Conservation (phyloP, 495 filamentous ascomycete genomes). For the Penicillium waksmanii region DNA sequence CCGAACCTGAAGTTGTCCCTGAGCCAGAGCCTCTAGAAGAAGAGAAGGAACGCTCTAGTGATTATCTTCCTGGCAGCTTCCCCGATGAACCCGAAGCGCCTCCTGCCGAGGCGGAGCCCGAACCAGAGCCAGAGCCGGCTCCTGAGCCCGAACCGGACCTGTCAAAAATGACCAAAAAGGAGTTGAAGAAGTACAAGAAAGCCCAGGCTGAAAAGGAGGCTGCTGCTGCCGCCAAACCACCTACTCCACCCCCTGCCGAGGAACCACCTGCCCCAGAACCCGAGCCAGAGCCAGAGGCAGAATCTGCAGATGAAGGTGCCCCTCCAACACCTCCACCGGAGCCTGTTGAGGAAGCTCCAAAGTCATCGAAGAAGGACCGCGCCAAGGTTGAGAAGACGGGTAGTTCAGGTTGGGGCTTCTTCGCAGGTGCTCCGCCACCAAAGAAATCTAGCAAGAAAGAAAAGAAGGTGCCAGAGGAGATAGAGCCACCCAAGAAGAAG, state of each 20-base stretch:
- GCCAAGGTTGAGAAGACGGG: conserved; percentile 55
- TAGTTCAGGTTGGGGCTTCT: conserved; percentile 62
- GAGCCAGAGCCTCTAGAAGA: conserved; percentile 22
- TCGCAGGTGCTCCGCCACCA: conserved; percentile 54
- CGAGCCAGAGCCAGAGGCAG: conserved; percentile 18
- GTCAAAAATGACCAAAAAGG: conserved; percentile 35
- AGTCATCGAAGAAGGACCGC: conserved; percentile 61
- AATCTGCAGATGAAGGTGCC: conserved; percentile 31
- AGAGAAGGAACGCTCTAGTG: conserved; percentile 29
- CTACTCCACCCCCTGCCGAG: conserved; percentile 59
- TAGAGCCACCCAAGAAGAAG: conserved; percentile 14
- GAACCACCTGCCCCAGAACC: conserved; percentile 24
- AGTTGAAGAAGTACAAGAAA: conserved; percentile 40
- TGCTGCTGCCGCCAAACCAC: conserved; percentile 61
- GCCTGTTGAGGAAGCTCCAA: conserved; percentile 40
- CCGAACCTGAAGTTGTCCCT: conserved; percentile 24
- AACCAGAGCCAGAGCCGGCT: conserved; percentile 28
- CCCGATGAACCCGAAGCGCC: conserved; percentile 19
- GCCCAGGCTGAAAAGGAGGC: conserved; percentile 18
- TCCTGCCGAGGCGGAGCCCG: conserved; percentile 21
- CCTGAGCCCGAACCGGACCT: conserved; percentile 21
- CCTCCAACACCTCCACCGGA: conserved; percentile 61
- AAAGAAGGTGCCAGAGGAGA: conserved; percentile 34
- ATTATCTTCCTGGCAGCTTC: conserved; percentile 42
- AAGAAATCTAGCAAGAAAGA: conserved; percentile 53